Base-by-base conservation (phyloP, 257 asterid genomes). In the Penstemon newberryi region DNA sequence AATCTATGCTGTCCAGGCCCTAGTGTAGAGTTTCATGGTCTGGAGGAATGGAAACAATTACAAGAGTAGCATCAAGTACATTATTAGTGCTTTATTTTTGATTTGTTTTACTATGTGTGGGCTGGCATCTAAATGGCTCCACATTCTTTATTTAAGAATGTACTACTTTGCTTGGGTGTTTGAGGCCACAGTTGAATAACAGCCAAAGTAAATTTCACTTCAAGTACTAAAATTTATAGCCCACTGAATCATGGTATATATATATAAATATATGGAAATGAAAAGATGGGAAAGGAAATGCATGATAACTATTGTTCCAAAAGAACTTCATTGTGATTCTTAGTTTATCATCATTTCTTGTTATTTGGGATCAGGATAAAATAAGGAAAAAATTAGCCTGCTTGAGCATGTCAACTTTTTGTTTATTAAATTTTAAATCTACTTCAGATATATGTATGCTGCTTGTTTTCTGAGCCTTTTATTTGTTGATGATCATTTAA, bases 381-480 rank as follows among this genome's bases (percentile, higher is more conserved):
- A n/a, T 33, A 61, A 53, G 63, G 55, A 71, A 44, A 10, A 45
- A 42, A 40, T 4, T 44, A 15, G n/a, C 69, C 60, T 71, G 62
- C 58, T 37, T 3, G 13, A 46, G 46, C 51, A 10, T 61, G n/a
- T 7, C 7, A 13, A 46, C 55, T 38, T 61, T 10, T 57, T 25
- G 33, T 25, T 1, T 25, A 8, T 49, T 57, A 9, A 19, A 18
- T 66, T 61, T 43, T 15, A 37, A 12, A 54, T 60, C 66, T 69
- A 7, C 62, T 64, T 45, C 15, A 58, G 15, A 50, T 58, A 8
- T 69, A 40, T 58, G 56, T 41, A 45, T 43, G 59, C 70, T 41
- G 64, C 19, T 60, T 58, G 75, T 70, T 33, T 43, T 44, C 68
- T 74, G 66, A 69, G 69, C 68, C 52, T 43, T 72, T 18, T 37